Evolutionary conservation across 495 filamentous ascomycete species (phyloP).

Genomic region (Penicillium mononematosum): DNA sequence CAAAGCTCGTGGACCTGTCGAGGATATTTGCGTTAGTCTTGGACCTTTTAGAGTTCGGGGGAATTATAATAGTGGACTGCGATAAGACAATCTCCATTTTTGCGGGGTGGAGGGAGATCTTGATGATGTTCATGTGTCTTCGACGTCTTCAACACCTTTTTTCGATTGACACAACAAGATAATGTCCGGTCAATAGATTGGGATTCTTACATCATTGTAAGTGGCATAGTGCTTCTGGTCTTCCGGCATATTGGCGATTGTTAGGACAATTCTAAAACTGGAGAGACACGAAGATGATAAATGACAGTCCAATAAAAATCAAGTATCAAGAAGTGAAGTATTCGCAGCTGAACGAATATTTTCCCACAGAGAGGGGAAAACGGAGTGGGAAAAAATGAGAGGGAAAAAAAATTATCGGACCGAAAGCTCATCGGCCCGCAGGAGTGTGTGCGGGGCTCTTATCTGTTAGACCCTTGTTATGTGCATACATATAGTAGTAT

Average conservation of each 20-base stretch:
- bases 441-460: constrained; percentile 3
- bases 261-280: neutral
- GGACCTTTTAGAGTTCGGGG: neutral
- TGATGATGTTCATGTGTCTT: neutral
- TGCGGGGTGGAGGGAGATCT: constrained; percentile 1
- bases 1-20: constrained; percentile 93
- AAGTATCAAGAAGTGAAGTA: neutral
- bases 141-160: neutral
- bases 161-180: neutral
- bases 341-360: neutral
- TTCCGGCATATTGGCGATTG: constrained; percentile 58
- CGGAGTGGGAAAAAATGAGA: neutral
- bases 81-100: constrained; percentile 7
- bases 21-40: neutral
- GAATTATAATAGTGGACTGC: neutral
- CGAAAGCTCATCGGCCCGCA: constrained; percentile 3
- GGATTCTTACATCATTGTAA: constrained; percentile 78
- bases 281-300: constrained; percentile 7
- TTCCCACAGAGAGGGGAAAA: neutral
- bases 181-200: constrained; percentile 3
- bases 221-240: constrained; percentile 84
- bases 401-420: neutral
- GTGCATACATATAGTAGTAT: no score
- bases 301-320: neutral
- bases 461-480: neutral